A percentile compares a stretch with the other conserved stretches of the same genome.
Conservation (phyloP, 225 moss, liverwort and hornwort genomes). For the Pleurozium schreberi region DNA sequence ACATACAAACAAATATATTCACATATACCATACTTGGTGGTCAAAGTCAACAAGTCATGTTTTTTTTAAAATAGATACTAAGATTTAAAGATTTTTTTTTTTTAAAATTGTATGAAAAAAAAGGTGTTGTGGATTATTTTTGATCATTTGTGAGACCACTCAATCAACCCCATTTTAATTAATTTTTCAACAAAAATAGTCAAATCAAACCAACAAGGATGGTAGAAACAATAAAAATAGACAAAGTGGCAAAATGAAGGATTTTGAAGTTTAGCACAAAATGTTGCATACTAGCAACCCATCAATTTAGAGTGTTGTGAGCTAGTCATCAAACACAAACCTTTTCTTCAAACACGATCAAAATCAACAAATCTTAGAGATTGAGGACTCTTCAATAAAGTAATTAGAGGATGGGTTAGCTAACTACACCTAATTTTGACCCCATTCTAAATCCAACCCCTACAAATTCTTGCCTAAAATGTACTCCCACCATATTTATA, state of each 20-base stretch:
- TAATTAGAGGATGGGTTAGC: neutral
- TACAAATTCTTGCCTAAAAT: neutral
- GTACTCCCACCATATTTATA: neutral
- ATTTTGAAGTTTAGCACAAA: neutral
- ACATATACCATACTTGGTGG: neutral
- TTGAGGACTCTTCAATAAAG: neutral
- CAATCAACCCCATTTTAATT: neutral
- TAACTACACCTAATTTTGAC: neutral
- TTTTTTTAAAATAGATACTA: rapidly evolving
- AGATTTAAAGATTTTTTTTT: neutral
- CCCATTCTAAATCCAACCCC: rapidly evolving
- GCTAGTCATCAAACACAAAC: rapidly evolving
- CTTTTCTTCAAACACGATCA: rapidly evolving
- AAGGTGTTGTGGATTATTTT: neutral
- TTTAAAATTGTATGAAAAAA: too few species aligned
- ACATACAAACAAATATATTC: neutral
- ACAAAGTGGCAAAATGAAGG: rapidly evolving
- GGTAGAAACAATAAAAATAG: neutral
- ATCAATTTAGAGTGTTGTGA: rapidly evolving
- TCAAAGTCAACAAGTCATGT: rapidly evolving
- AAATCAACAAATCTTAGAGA: neutral
- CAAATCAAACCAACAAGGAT: neutral
- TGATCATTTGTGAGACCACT: neutral
- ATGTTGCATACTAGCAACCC: too few species aligned
- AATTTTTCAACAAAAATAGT: neutral